These are phyloP conservation scores for Pinguiococcus pyrenoidosus DNA, from an alignment of 108 stramenopile species.

Conservation along the genomic window DNA sequence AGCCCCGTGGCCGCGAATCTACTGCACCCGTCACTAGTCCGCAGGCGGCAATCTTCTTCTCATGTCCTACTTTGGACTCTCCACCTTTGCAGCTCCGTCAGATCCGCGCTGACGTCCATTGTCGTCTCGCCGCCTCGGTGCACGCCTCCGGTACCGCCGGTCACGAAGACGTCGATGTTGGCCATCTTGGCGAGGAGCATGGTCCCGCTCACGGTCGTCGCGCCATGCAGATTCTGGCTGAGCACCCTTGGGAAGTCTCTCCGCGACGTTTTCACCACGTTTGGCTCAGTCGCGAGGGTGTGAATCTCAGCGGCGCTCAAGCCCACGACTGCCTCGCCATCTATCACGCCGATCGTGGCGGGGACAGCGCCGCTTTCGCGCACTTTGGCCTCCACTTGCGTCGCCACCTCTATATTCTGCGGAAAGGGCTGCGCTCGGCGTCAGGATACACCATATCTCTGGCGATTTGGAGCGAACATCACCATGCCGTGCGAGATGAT, in stretches of 20 bases:
- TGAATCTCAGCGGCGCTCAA: slow-evolving; percentile 60
- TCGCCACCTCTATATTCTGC: slow-evolving; percentile 70
- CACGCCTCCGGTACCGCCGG: slow-evolving; percentile 65
- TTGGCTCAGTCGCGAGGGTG: slow-evolving; percentile 57
- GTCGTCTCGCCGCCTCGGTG: slow-evolving; percentile 68
- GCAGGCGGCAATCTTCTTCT: too few relatives aligned
- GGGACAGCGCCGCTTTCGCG: slow-evolving; percentile 57
- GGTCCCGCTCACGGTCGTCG: slow-evolving; percentile 89
- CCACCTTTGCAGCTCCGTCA: slow-evolving; percentile 73
- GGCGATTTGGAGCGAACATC: too few relatives aligned
- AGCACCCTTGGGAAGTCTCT: slow-evolving; percentile 47
- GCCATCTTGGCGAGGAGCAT: slow-evolving; percentile 74
- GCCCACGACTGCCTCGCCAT: slow-evolving; percentile 66
- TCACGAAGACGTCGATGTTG: slow-evolving; percentile 77
- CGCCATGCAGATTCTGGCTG: slow-evolving; percentile 23
- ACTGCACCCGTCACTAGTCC: too few relatives aligned
- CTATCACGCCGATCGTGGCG: slow-evolving; percentile 72
- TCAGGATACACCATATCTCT: too few relatives aligned
- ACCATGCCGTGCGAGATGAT: slow-evolving; percentile 97
- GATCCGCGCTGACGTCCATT: slow-evolving; percentile 79
- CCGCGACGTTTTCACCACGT: slow-evolving; percentile 73
- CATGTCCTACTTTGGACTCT: too few relatives aligned
- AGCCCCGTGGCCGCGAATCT: too few relatives aligned
- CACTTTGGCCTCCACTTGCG: slow-evolving; percentile 5
- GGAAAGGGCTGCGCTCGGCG: too few relatives aligned